These are phyloP conservation scores for Fusarium circinatum DNA, from an alignment of 2,329 filamentous ascomycete species.

Conservation along the genomic window DNA sequence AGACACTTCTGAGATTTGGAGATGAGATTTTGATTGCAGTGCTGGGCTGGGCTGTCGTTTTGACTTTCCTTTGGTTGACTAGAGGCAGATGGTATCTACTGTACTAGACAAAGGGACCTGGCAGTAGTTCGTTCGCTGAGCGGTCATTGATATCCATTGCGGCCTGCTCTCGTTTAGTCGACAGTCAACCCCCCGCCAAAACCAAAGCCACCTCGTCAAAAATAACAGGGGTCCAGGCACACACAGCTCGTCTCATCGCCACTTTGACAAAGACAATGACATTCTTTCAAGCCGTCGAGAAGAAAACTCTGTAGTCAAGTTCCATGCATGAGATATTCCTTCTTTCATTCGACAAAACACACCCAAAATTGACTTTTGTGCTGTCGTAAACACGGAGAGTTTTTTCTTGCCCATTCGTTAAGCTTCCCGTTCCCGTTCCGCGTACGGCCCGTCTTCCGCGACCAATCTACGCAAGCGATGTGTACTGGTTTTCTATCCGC, in stretches of 20 bases:
- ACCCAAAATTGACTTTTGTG: not conserved
- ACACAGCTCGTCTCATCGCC: not conserved
- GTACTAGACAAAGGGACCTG: conserved; percentile 9
- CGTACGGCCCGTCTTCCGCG: conserved; percentile 23
- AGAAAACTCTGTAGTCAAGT: not conserved
- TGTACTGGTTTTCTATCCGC: not conserved
- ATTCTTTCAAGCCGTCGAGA: not conserved
- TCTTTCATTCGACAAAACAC: not conserved
- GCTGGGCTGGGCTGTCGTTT: not conserved
- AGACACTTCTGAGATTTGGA: not conserved
- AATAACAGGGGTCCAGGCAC: conserved; percentile 16
- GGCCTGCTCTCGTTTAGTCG: not conserved
- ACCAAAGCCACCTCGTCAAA: not conserved
- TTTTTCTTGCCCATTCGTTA: not conserved
- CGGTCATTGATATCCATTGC: not conserved
- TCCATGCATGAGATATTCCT: not conserved
- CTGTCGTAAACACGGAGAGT: not conserved
- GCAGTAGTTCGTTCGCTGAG: not conserved
- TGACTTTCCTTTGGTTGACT: not conserved
- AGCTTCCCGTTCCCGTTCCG: conserved; percentile 18
- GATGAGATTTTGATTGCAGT: not conserved
- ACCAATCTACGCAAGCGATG: conserved; percentile 10
- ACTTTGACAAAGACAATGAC: not conserved
- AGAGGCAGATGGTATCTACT: not conserved
- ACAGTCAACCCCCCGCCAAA: not conserved